Base-by-base conservation (phyloP, 192 early-diverging fungal species). In the Linderina pennispora region DNA sequence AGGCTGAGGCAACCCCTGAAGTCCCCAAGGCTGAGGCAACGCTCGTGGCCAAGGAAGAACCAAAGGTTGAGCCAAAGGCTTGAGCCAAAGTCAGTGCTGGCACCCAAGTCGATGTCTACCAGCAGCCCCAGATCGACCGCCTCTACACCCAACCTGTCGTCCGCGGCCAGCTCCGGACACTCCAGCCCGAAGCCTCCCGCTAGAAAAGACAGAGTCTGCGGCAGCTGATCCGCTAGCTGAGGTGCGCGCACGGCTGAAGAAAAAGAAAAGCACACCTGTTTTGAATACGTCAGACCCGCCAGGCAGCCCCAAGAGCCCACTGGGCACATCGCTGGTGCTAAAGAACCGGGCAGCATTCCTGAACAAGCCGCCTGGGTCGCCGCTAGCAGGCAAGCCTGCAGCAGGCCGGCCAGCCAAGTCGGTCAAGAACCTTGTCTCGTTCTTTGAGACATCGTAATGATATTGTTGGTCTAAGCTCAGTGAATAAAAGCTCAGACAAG, bases 181-280 rank as follows among this genome's bases (percentile, higher is more conserved):
- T 2, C 53, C 57, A 22, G 53, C 43, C 9, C 65, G 65, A 18
- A 49, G 50, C 31, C 52, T 58, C 42, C 58, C 62, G 21, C n/a
- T 57, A 62, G 40, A 69, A 57, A 32, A 69, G 62, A 33, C 58
- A 69, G 54, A 69, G 65, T 37, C 38, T 17, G 48, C 49, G 34
- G 32, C 48, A 5, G 24, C 31, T 1, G 66, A 62, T 40, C 59
- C 66, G 23, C 36, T 70, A 26, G 59, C 66, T 3, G 59, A 62
- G 23, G 55, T 42, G 10, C 66, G 66, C 21, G 50, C 55, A 25
- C 53, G 66, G 43, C 59, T 70, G 23, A 62, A 62, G 40, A 70
- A 58, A 34, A 70, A 70, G 40, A 53, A 70, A 51, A 70, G 66
- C 43, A 50, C 66, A 2, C 60, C 66, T 4, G 23, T 36, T 28